Conservation (phyloP, 2,329 filamentous ascomycete genomes). For the Diaporthe citriasiana region DNA sequence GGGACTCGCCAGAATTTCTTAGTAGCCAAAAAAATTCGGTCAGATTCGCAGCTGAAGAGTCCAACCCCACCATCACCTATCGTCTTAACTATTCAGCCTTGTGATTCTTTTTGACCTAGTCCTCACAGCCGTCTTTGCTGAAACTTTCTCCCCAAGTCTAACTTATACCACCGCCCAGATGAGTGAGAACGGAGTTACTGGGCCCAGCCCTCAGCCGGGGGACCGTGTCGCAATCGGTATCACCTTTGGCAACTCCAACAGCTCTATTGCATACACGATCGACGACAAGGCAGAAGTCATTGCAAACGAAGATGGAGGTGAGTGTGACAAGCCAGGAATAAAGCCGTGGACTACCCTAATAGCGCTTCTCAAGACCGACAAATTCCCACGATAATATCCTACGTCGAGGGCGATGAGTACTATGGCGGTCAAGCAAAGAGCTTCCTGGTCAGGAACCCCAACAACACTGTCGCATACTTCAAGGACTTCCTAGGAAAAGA, state of each 20-base stretch:
- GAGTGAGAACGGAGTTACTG: slow-evolving; percentile 61
- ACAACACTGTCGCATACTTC: slow-evolving; percentile 96
- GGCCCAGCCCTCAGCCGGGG: slow-evolving; percentile 64
- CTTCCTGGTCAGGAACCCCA: slow-evolving; percentile 91
- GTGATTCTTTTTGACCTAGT: background rate
- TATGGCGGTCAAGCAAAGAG: slow-evolving; percentile 95
- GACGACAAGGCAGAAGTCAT: slow-evolving; percentile 98
- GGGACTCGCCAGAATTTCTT: slow-evolving; percentile 39
- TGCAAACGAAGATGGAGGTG: slow-evolving; percentile 97
- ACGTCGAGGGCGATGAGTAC: slow-evolving; percentile 96
- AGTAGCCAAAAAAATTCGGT: slow-evolving; percentile 43
- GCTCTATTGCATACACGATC: slow-evolving; percentile 92
- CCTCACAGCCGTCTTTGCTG: background rate
- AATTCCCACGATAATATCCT: slow-evolving; percentile 94
- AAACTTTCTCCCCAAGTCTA: background rate
- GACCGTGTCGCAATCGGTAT: slow-evolving; percentile 88
- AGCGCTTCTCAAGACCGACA: slow-evolving; percentile 80
- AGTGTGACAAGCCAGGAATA: slow-evolving; percentile 50
- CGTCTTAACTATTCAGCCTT: slow-evolving; percentile 1
- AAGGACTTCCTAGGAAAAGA: slow-evolving; percentile 95
- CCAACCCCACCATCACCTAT: slow-evolving; percentile 30
- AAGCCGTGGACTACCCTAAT: background rate
- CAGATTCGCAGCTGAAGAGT: slow-evolving; percentile 32
- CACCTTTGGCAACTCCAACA: slow-evolving; percentile 98
- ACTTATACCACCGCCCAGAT: slow-evolving; percentile 49